Evolutionary conservation across 1,284 basidiomycete genomes (phyloP).

Genomic region (Malassezia sp.): DNA sequence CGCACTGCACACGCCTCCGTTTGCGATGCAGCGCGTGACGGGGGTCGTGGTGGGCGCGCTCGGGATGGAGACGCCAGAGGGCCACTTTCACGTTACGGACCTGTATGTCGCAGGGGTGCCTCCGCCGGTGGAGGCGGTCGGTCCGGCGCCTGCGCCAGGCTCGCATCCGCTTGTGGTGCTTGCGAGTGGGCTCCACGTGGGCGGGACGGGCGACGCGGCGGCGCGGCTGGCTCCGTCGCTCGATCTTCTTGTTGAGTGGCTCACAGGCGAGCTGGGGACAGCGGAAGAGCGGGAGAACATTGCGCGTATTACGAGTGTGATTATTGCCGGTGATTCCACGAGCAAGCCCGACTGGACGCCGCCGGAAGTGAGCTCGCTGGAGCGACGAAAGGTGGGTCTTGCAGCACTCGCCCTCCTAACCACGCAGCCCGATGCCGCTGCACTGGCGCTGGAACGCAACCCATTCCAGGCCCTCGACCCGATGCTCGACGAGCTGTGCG

Average conservation of each 20-base stretch:
- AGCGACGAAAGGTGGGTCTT: too few relatives aligned
- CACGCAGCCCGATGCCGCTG: neutral
- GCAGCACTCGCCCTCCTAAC: too few relatives aligned
- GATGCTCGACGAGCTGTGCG: constrained; percentile 11
- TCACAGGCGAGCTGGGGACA: constrained; percentile 71
- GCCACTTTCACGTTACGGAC: constrained; percentile 92
- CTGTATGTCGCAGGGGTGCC: constrained; percentile 62
- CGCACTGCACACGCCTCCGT: too few relatives aligned
- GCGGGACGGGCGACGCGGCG: constrained; percentile 46
- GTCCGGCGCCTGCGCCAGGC: neutral
- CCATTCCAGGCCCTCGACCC: constrained; percentile 10
- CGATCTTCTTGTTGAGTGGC: constrained; percentile 56
- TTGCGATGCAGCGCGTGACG: constrained; percentile 25
- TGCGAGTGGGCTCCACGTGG: constrained; percentile 49
- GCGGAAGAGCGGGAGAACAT: constrained; percentile 42
- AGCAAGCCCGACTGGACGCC: constrained; percentile 19
- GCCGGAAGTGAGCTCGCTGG: too few relatives aligned
- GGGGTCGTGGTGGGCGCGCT: constrained; percentile 72
- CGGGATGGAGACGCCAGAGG: constrained; percentile 73
- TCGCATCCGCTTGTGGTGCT: constrained; percentile 17
- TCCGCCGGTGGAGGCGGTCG: neutral
- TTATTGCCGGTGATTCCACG: constrained; percentile 34
- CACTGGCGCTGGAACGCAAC: too few relatives aligned
- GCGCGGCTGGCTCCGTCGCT: constrained; percentile 22
- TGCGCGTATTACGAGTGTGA: constrained; percentile 22